A percentile compares a stretch with the other conserved stretches of the same genome.
Evolutionary conservation across 2,329 filamentous ascomycete species (phyloP).

Genomic region (Stemphylium lycopersici): DNA sequence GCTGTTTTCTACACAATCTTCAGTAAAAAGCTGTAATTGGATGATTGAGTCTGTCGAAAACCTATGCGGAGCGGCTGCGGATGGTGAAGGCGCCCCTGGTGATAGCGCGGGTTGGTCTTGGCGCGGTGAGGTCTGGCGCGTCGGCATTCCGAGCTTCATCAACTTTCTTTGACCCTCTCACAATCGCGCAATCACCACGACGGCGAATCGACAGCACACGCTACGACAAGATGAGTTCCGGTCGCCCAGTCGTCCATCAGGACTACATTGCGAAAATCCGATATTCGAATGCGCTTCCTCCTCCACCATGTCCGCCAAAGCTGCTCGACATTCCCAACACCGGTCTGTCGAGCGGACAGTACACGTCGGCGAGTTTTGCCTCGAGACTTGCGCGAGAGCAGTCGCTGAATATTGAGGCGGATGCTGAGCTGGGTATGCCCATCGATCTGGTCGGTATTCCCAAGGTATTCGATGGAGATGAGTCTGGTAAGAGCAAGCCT

Average conservation of each 20-base stretch:
- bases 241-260: constrained; percentile 68
- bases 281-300: constrained; percentile 94
- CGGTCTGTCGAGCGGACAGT: constrained; percentile 83
- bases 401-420: constrained; percentile 93
- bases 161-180: constrained; percentile 34
- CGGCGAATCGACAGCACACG: constrained; percentile 3
- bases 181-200: constrained; percentile 15
- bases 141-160: constrained; percentile 27
- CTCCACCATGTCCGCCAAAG: constrained; percentile 93
- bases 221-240: constrained; percentile 32
- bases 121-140: constrained; percentile 30
- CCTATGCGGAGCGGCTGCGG: neutral
- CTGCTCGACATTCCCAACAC: constrained; percentile 96
- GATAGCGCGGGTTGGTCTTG: constrained; percentile 20
- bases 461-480: constrained; percentile 92
- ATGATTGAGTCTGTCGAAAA: neutral
- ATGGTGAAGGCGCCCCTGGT: constrained; percentile 1
- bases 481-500: constrained; percentile 70
- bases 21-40: neutral
- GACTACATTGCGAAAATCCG: constrained; percentile 97
- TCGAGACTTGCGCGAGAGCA: constrained; percentile 89
- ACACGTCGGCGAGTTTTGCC: constrained; percentile 88
- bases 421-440: constrained; percentile 97
- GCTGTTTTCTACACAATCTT: neutral
- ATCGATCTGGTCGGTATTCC: constrained; percentile 94